phyloP scores from a whole-genome alignment of 2,329 filamentous ascomycete genomes.

The Hypoxylon sp. region DNA sequence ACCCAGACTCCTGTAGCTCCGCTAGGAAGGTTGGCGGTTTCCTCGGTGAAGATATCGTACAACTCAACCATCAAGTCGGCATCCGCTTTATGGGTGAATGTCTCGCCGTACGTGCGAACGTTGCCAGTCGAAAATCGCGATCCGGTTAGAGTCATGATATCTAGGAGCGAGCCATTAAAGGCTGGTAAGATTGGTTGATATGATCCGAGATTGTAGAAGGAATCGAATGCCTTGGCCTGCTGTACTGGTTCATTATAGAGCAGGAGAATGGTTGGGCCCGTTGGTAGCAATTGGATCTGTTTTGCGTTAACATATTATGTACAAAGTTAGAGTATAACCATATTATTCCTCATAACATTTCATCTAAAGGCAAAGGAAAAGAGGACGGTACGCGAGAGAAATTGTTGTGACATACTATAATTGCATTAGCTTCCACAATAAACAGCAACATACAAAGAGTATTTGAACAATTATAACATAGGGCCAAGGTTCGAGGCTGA shows the following conservation, averaged over 20 bases:
- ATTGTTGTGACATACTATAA: slow-evolving; percentile 25
- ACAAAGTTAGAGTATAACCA: too few species aligned
- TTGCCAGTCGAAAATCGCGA: slow-evolving; percentile 38
- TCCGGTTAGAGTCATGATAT: slow-evolving; percentile 38
- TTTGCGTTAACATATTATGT: slow-evolving; percentile 12
- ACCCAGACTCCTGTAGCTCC: slow-evolving; percentile 44
- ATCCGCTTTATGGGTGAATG: slow-evolving; percentile 41
- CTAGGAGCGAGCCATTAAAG: slow-evolving; percentile 39
- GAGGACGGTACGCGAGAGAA: not conserved
- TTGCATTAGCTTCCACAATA: slow-evolving; percentile 24
- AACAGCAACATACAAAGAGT: not conserved
- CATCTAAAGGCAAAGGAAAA: not conserved
- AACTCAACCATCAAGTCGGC: slow-evolving; percentile 41
- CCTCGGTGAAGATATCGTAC: slow-evolving; percentile 41
- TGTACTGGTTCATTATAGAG: slow-evolving; percentile 38
- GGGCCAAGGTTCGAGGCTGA: not conserved
- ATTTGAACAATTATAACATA: not conserved
- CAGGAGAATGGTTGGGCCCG: slow-evolving; percentile 42
- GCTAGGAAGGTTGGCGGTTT: slow-evolving; percentile 38
- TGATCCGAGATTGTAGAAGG: slow-evolving; percentile 41
- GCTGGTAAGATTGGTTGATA: slow-evolving; percentile 33
- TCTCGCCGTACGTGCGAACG: slow-evolving; percentile 44
- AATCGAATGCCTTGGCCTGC: slow-evolving; percentile 36
- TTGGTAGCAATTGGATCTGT: slow-evolving; percentile 42
- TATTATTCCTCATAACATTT: not conserved